phyloP scores from a whole-genome alignment of 306 rosid species.

The Senna siamea region DNA sequence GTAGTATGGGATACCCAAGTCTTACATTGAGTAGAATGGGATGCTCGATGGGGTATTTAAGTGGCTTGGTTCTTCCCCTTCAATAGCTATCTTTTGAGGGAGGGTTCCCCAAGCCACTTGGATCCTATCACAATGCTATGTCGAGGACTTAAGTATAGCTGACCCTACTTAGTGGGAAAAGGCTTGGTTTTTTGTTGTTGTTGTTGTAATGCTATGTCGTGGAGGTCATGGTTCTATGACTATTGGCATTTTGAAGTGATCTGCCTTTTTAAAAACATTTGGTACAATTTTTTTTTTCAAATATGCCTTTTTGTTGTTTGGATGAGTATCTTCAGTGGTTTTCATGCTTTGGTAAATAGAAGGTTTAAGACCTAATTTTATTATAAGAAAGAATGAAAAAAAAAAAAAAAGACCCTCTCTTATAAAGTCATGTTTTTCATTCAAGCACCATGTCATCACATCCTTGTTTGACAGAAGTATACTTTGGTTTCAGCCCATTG shows the following conservation, averaged over 20 bases:
- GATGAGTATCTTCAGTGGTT: not conserved
- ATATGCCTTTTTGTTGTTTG: not conserved
- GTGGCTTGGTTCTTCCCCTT: too few species aligned
- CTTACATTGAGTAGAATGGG: too few species aligned
- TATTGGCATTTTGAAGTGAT: not conserved
- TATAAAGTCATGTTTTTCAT: not conserved
- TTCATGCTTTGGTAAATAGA: not conserved
- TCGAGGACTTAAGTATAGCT: too few species aligned
- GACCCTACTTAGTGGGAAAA: too few species aligned
- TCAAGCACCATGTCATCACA: not conserved
- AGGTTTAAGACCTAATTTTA: not conserved
- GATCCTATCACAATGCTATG: too few species aligned
- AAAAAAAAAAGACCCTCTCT: not conserved
- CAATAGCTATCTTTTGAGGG: too few species aligned
- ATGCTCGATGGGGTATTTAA: too few species aligned
- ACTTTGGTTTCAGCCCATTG: constrained; percentile 54
- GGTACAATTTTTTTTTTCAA: not conserved
- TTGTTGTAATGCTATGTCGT: too few species aligned
- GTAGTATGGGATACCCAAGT: too few species aligned
- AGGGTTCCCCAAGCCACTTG: too few species aligned
- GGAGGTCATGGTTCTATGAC: not conserved
- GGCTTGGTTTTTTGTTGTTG: too few species aligned
- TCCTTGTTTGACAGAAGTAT: constrained; percentile 16
- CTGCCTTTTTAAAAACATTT: not conserved
- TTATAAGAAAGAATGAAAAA: not conserved